Evolutionary conservation across 805 yeast genomes (phyloP), one percentile per base, ranked within the genome.

Genomic region (Danielia reshetovae): DNA sequence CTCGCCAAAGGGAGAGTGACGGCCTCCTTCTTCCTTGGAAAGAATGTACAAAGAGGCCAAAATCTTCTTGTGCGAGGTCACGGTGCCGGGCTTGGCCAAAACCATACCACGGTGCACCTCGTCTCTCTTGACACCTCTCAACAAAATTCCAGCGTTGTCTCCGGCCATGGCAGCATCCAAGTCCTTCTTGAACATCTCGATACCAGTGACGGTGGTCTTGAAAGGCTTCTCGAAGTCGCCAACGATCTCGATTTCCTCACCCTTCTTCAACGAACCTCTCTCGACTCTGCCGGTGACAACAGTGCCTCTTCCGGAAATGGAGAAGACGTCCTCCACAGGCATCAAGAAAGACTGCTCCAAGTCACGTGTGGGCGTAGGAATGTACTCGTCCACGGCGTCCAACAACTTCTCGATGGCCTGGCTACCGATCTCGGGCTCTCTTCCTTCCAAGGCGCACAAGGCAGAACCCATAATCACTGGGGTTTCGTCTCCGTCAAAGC

Each of bases 391-490:
- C 51, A 93, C 88, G 49, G 96, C 95, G 42, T 79, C 86, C 70
- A 93, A 77, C 57, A 93, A 76, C 62, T 84, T 83, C 61, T 70
- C 62, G 54, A 93, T 82, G 44, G 95, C 82, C 60, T 88, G 71
- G 55, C 72, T 78, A 65, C 98, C 98, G 59, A 93, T 88, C 69
- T 87, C 97, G 43, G 94, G 93, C 62, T 78, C 70, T 58, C 72
- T 77, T 55, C 75, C 84, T 71, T 93, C 96, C 55, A 93, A 76
- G 52, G 98, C 97, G 68, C 96, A 85, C 55, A 93, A 74, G 50
- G 97, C 98, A 55, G 97, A 89, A 54, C 98, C 98, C 96, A 90
- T 89, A 49, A 93, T 71, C 43, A 93, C 97, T 41, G 98, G 98
- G 48, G 95, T 82, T 70, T 90, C 82, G 59, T 93, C 98, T 71